A percentile compares a stretch with the other conserved stretches of the same genome.
Conservation (phyloP, 1,284 basidiomycete species). For the Austropuccinia psidii region DNA sequence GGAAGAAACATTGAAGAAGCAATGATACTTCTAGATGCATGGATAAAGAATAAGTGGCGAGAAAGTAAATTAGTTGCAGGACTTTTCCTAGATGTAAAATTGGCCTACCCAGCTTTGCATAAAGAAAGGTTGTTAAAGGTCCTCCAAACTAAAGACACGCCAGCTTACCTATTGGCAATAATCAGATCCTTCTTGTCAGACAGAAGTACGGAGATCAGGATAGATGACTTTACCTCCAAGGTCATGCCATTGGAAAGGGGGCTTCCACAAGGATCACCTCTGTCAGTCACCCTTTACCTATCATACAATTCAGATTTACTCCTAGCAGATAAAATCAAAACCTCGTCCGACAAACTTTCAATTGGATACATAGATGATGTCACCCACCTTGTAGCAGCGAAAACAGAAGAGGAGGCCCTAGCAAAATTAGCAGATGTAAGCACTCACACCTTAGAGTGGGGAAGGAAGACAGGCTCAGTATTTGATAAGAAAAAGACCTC, state of each 20-base stretch:
- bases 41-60: constrained; percentile 1
- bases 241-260: not conserved
- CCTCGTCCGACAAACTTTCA: not conserved
- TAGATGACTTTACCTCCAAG: not conserved
- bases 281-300: not conserved
- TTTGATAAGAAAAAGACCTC: constrained; percentile 12
- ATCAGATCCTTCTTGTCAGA: not conserved
- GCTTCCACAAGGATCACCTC: constrained; percentile 11
- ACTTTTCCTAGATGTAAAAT: constrained; percentile 20
- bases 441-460: not conserved
- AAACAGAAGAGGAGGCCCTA: not conserved
- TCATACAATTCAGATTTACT: constrained; percentile 12
- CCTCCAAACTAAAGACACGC: not conserved
- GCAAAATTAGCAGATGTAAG: not conserved
- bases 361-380: constrained; percentile 24
- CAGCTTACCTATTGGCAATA: not conserved
- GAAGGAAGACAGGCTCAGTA: not conserved
- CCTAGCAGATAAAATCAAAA: not conserved
- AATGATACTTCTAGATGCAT: not conserved
- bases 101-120: not conserved
- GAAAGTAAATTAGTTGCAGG: not conserved
- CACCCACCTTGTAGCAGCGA: not conserved
- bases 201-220: not conserved
- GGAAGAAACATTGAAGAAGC: not conserved
- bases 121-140: not conserved